phyloP scores from a whole-genome alignment of 2,329 filamentous ascomycete genomes.

The Corynespora cassiicola region DNA sequence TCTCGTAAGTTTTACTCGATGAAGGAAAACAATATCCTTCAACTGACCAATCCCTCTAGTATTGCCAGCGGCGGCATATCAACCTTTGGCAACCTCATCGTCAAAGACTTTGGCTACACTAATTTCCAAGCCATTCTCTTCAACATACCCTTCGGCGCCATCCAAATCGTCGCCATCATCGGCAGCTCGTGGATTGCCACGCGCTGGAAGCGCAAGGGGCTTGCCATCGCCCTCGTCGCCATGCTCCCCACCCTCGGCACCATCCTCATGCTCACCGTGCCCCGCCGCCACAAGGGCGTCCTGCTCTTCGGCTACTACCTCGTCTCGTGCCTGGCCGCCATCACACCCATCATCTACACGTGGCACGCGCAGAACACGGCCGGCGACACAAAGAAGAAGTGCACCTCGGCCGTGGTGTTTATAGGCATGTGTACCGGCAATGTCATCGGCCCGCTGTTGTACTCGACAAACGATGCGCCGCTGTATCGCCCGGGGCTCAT shows the following conservation, averaged over 20 bases:
- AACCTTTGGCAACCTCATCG: slow-evolving; percentile 65
- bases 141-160: slow-evolving; percentile 65
- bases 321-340: slow-evolving; percentile 46
- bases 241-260: slow-evolving; percentile 59
- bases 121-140: slow-evolving; percentile 62
- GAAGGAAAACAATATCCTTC: not conserved
- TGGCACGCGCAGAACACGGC: slow-evolving; percentile 48
- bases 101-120: slow-evolving; percentile 63
- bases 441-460: slow-evolving; percentile 44
- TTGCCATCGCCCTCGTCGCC: slow-evolving; percentile 59
- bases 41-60: slow-evolving; percentile 18
- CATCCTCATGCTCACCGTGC: slow-evolving; percentile 57
- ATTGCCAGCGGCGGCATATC: slow-evolving; percentile 69
- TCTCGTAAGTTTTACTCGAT: slow-evolving; percentile 24
- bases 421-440: slow-evolving; percentile 48
- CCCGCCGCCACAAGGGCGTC: slow-evolving; percentile 55
- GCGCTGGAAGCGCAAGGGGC: slow-evolving; percentile 56
- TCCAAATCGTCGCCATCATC: slow-evolving; percentile 57
- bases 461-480: slow-evolving; percentile 41
- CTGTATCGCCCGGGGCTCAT: slow-evolving; percentile 43
- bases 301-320: slow-evolving; percentile 61
- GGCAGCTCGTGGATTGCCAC: slow-evolving; percentile 60
- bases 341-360: slow-evolving; percentile 44
- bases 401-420: slow-evolving; percentile 43
- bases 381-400: slow-evolving; percentile 47